phyloP scores from a whole-genome alignment of 257 asterid species.

The Nicotiana attenuata region DNA sequence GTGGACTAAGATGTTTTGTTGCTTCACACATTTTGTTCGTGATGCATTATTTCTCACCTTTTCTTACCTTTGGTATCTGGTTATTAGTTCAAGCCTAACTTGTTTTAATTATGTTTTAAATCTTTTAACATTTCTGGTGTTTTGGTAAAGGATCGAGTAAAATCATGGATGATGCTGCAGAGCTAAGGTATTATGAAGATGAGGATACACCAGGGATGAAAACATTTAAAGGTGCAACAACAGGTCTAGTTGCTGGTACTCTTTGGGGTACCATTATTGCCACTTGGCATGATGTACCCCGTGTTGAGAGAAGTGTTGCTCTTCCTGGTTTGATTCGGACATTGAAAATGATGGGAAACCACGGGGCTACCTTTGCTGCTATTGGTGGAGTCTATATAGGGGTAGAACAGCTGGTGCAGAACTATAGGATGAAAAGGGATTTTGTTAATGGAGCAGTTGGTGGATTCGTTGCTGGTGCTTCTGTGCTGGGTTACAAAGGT shows the following conservation, averaged over 20 bases:
- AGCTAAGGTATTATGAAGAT: slow-evolving; percentile 77
- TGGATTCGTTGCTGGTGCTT: slow-evolving; percentile 90
- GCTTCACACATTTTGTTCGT: background rate
- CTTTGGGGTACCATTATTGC: slow-evolving; percentile 90
- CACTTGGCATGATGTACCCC: slow-evolving; percentile 97
- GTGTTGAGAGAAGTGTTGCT: slow-evolving; percentile 90
- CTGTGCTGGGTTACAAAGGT: slow-evolving; percentile 89
- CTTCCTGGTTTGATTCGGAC: slow-evolving; percentile 94
- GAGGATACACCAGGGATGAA: slow-evolving; percentile 53
- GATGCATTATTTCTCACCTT: background rate
- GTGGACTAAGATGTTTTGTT: background rate
- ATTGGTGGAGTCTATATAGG: slow-evolving; percentile 91
- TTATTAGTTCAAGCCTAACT: background rate
- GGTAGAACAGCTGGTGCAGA: slow-evolving; percentile 71
- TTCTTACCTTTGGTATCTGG: background rate
- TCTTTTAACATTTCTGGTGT: background rate
- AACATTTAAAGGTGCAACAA: slow-evolving; percentile 72
- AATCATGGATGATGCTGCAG: slow-evolving; percentile 60
- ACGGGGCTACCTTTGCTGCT: slow-evolving; percentile 90
- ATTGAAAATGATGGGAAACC: slow-evolving; percentile 87
- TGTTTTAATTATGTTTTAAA: background rate
- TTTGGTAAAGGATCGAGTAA: background rate
- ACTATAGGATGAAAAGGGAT: slow-evolving; percentile 83
- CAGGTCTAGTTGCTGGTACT: slow-evolving; percentile 80
- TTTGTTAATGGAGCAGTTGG: slow-evolving; percentile 92